Evolutionary conservation across 1,284 basidiomycete genomes (phyloP), one percentile per base, ranked within the genome.

Genomic region (Lentinula novae-zelandiae): DNA sequence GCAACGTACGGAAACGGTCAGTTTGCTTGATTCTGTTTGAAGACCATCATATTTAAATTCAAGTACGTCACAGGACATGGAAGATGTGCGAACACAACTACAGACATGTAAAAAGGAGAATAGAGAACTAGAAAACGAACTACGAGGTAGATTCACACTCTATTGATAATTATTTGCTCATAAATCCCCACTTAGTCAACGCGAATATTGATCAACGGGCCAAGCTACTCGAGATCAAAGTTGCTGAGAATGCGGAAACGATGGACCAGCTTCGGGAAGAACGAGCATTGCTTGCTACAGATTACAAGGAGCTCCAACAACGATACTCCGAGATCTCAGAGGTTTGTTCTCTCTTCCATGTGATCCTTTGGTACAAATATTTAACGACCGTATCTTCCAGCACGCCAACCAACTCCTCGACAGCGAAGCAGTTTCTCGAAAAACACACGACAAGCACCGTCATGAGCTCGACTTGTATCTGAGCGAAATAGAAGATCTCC

Each of bases 201-300:
- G 74, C 77, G 27, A 86, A 80, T 42, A 82, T 78, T 2, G 90
- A 90, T 63, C 87, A 90, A 68, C 89, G 85, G 66, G 83, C 84
- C 9, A 82, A 86, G 17, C 72, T 83, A 15, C 78, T 92, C 15
- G 86, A 89, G 70, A 76, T 71, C 48, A 85, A 82, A 62, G 82
- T 89, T 6, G 72, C 79, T 20, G 86, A 88, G 71, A 93, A 92
- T 64, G 72, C 76, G 0, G 81, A 82, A 61, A 81, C 82, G 5
- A 90, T 93, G 57, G 84, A 90, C 42, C 82, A 86, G 51, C 74
- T 93, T 48, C 82, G 90, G 33, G 81, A 88, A 64, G 90, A 93
- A 68, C 86, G 90, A 2, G 81, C 86, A 20, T 69, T 87, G 53
- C 80, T 92, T 38, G 78, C 79, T 3, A 72, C 75, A 20, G 87